These are phyloP conservation scores for Microbotryum saponariae DNA, from an alignment of 1,284 basidiomycete species.

Conservation along the genomic window DNA sequence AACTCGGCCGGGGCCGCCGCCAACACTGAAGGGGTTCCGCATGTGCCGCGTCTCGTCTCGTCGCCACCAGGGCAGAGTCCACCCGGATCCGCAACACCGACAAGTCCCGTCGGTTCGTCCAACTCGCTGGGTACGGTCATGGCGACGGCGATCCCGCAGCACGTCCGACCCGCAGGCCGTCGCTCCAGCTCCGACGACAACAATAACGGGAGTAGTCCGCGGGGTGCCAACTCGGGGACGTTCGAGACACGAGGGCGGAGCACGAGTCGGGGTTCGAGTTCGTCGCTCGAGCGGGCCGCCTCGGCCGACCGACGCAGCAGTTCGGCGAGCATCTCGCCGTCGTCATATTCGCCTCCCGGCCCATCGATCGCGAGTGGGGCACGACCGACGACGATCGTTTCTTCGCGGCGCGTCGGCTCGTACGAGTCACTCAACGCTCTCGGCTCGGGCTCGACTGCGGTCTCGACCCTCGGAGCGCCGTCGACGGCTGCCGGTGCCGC, in stretches of 20 bases:
- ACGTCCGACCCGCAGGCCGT: slow-evolving; percentile 12
- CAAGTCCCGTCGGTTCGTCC: background rate
- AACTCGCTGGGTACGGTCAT: slow-evolving; percentile 10
- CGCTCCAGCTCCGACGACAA: slow-evolving; percentile 7
- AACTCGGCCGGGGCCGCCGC: background rate
- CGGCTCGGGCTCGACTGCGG: background rate
- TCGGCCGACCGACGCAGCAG: slow-evolving; percentile 18
- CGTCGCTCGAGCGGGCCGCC: slow-evolving; percentile 26
- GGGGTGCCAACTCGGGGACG: background rate
- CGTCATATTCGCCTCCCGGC: slow-evolving; percentile 20
- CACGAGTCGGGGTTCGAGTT: slow-evolving; percentile 22
- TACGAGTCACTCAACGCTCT: slow-evolving; percentile 19
- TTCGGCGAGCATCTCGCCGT: slow-evolving; percentile 24
- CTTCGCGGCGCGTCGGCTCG: slow-evolving; percentile 2
- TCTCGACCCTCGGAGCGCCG: no score
- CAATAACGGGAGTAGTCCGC: background rate
- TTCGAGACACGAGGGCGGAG: slow-evolving; percentile 20
- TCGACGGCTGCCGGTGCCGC: background rate
- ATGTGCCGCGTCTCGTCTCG: background rate
- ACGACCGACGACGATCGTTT: slow-evolving; percentile 7
- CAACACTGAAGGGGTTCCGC: background rate
- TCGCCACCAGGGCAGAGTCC: background rate
- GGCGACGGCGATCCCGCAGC: slow-evolving; percentile 26
- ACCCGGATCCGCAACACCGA: no score
- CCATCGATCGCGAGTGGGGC: background rate